A percentile compares a stretch with the other conserved stretches of the same genome.
phyloP scores from a whole-genome alignment of 257 asterid species.

The Solanum lignicaule region DNA sequence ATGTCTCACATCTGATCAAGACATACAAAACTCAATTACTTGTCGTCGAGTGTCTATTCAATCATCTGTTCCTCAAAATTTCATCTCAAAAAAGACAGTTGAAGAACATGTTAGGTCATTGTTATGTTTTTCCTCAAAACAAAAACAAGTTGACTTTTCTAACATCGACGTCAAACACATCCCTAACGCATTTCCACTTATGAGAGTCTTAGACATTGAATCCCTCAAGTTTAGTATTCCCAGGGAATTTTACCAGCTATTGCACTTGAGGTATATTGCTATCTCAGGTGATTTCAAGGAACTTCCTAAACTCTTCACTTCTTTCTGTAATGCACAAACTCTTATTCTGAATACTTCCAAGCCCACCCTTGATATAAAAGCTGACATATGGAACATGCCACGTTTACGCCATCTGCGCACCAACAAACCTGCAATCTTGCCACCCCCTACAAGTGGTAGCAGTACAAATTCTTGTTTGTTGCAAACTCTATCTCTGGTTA shows the following conservation, averaged over 20 bases:
- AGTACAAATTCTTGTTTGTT: slow-evolving; percentile 4
- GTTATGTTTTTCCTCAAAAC: background rate
- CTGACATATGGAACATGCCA: background rate
- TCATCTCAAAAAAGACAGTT: background rate
- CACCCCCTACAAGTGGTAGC: background rate
- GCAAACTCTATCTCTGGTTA: slow-evolving; percentile 48
- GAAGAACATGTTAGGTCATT: background rate
- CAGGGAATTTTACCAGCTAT: background rate
- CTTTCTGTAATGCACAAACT: background rate
- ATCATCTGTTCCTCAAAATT: background rate
- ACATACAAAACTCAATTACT: background rate
- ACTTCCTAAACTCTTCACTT: background rate
- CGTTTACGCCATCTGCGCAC: background rate
- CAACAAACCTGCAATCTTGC: slow-evolving; percentile 28
- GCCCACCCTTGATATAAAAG: background rate
- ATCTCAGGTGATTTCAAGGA: background rate
- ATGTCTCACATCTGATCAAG: background rate
- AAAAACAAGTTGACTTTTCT: background rate
- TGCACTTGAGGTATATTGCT: background rate
- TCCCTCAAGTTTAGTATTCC: background rate
- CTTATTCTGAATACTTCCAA: background rate
- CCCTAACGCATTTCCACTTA: background rate
- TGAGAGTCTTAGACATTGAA: background rate
- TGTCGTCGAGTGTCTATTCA: background rate
- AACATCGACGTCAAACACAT: background rate